phyloP scores from a whole-genome alignment of 2,329 filamentous ascomycete species.

The Albophoma yamanashiensis region DNA sequence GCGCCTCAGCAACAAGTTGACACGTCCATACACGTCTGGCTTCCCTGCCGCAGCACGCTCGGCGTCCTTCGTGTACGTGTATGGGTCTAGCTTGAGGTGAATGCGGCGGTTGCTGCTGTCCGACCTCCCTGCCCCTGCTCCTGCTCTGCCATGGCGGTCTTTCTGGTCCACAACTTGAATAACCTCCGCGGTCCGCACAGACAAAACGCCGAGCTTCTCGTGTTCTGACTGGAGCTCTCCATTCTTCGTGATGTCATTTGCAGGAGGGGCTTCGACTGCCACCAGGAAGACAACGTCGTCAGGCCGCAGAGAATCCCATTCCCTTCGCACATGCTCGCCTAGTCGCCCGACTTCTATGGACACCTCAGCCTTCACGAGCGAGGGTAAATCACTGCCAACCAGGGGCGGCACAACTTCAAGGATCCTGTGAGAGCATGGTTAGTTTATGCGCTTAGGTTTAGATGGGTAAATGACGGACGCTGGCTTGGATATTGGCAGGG shows the following conservation, averaged over 20 bases:
- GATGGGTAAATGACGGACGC: conserved; percentile 30
- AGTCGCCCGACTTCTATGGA: conserved; percentile 72
- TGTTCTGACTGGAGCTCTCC: conserved; percentile 29
- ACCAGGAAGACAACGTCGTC: conserved; percentile 88
- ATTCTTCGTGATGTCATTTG: conserved; percentile 43
- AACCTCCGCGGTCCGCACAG: conserved; percentile 74
- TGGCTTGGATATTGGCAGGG: conserved; percentile 73
- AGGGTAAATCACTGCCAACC: conserved; percentile 76
- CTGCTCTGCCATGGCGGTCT: conserved; percentile 59
- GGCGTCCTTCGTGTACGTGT: conserved; percentile 67
- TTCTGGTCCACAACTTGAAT: conserved; percentile 80
- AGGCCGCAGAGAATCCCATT: conserved; percentile 81
- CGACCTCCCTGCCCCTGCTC: conserved; percentile 39
- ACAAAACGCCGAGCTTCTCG: conserved; percentile 55
- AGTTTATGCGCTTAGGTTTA: background rate
- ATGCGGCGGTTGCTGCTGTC: conserved; percentile 63
- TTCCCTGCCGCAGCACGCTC: conserved; percentile 55
- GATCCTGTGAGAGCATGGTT: conserved; percentile 35
- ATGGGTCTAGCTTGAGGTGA: conserved; percentile 70
- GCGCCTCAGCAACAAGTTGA: conserved; percentile 80
- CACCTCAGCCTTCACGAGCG: conserved; percentile 77
- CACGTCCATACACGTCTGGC: conserved; percentile 66
- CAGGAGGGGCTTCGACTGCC: conserved; percentile 54
- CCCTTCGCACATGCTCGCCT: conserved; percentile 62
- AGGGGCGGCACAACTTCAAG: conserved; percentile 74